Evolutionary conservation across 495 filamentous ascomycete species (phyloP), one percentile per base, ranked within the genome.

Genomic region (Hypoxylon rickii): DNA sequence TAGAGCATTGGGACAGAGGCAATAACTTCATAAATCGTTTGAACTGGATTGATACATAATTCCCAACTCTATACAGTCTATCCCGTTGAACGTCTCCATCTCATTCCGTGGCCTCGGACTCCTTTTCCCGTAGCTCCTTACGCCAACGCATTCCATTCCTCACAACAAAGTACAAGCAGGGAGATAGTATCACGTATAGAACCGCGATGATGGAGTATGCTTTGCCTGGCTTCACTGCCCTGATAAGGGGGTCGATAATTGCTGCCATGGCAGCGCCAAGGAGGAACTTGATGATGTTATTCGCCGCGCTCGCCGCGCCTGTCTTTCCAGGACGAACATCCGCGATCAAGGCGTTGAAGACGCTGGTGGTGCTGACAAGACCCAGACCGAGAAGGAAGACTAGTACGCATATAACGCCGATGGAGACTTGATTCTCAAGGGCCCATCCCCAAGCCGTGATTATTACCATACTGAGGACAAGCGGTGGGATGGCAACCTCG

Each of bases 191-290:
- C 12, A 79, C 32, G 68, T 83, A 80, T 3, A 84, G 67, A 3
- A 79, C 57, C 0, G 80, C 78, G 47, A 86, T 72, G 48, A 89
- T 83, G 0, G 86, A 86, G 66, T 85, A 88, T 24, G 83, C 84
- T 80, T 86, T 88, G 0, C 86, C 84, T n/a, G 78, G 69, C 3
- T 82, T 84, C 77, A 88, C 86, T 3, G 71, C 70, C 3, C 74
- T 64, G 26, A 87, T 71, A 75, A 88, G 86, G 3, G 81, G 80
- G 47, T 82, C 79, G 46, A 89, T 80, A 11, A 82, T 72, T 0
- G 79, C 86, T 11, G 86, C 86, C 2, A 83, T 83, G 4, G 73
- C 86, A 2, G 85, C 85, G 4, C 85, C 85, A 20, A 88, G 69
- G 18, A 85, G 64, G 70, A 85, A 88, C 18, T 86, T 74, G 10